Percentiles rank a stretch among this genome's conserved stretches.
Evolutionary conservation across 352 stramenopile species (phyloP).

Genomic region (Globisporangium nodosum): DNA sequence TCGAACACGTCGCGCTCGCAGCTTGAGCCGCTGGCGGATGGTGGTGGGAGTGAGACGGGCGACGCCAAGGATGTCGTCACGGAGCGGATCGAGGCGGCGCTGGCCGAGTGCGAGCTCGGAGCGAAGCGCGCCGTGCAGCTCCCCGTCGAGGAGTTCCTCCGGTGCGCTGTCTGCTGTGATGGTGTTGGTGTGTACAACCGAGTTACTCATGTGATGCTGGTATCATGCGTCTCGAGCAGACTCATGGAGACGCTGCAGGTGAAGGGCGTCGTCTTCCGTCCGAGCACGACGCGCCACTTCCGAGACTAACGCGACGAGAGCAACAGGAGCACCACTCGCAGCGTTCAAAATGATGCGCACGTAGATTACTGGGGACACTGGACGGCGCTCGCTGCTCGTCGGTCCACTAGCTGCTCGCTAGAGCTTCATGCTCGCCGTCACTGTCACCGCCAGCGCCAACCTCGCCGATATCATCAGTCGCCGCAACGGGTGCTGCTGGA

Average conservation of each 20-base stretch:
- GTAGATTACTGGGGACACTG: slow-evolving; percentile 8
- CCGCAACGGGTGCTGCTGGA: not conserved
- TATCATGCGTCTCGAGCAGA: slow-evolving; percentile 7
- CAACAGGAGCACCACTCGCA: not conserved
- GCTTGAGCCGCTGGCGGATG: slow-evolving; percentile 13
- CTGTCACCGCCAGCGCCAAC: not conserved
- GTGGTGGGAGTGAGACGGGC: not conserved
- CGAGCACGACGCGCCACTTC: slow-evolving; percentile 68
- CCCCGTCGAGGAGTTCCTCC: slow-evolving; percentile 49
- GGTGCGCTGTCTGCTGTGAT: slow-evolving; percentile 9
- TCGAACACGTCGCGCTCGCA: slow-evolving; percentile 50
- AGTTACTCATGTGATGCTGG: not conserved
- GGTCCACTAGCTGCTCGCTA: not conserved
- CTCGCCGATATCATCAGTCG: not conserved
- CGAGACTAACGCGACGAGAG: slow-evolving; percentile 23
- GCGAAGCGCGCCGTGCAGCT: slow-evolving; percentile 63
- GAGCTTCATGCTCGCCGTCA: not conserved
- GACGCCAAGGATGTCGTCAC: slow-evolving; percentile 30
- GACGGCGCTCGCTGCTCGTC: not conserved
- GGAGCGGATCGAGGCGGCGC: slow-evolving; percentile 36
- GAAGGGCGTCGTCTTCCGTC: slow-evolving; percentile 39
- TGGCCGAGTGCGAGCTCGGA: slow-evolving; percentile 36
- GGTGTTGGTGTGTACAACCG: not conserved
- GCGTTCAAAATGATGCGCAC: slow-evolving; percentile 2
- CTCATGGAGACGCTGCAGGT: slow-evolving; percentile 44